These are phyloP conservation scores for Hansenula sp. DNA, from an alignment of 1,139 yeast genomes.

Conservation along the genomic window DNA sequence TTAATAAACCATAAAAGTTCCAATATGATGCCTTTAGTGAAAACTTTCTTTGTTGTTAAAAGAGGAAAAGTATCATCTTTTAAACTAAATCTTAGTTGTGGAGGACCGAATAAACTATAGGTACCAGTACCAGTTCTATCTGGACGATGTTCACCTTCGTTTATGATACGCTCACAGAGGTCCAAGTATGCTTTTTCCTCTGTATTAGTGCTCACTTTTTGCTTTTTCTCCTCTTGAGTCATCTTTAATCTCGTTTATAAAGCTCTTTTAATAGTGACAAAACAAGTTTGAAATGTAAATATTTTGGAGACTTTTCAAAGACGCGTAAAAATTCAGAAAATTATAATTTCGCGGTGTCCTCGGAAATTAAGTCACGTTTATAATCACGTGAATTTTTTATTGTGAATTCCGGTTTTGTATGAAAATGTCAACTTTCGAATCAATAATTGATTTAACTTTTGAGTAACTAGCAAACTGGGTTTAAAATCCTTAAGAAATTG, in stretches of 20 bases:
- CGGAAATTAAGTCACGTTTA: background rate
- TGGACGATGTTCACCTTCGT: slow-evolving; percentile 83
- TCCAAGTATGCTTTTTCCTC: slow-evolving; percentile 88
- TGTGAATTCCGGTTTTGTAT: no score
- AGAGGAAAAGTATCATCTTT: slow-evolving; percentile 75
- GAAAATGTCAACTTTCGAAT: no score
- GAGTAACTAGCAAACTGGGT: background rate
- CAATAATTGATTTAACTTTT: background rate
- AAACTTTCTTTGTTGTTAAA: slow-evolving; percentile 88
- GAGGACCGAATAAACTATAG: slow-evolving; percentile 85
- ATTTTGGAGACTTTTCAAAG: no score
- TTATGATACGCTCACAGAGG: slow-evolving; percentile 70
- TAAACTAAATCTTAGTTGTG: slow-evolving; percentile 82
- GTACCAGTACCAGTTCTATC: slow-evolving; percentile 99
- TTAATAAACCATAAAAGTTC: slow-evolving; percentile 90
- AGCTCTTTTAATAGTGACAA: background rate
- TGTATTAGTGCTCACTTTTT: slow-evolving; percentile 23
- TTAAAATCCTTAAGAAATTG: background rate
- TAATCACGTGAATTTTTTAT: background rate
- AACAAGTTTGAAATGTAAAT: no score
- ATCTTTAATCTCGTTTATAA: background rate
- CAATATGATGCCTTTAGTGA: slow-evolving; percentile 81
- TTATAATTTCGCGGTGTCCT: background rate
- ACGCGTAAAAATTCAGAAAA: background rate
- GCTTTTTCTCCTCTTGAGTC: slow-evolving; percentile 14